Evolutionary conservation across 768 basidiomycete species (phyloP).

Genomic region (Pleurotus platypus): DNA sequence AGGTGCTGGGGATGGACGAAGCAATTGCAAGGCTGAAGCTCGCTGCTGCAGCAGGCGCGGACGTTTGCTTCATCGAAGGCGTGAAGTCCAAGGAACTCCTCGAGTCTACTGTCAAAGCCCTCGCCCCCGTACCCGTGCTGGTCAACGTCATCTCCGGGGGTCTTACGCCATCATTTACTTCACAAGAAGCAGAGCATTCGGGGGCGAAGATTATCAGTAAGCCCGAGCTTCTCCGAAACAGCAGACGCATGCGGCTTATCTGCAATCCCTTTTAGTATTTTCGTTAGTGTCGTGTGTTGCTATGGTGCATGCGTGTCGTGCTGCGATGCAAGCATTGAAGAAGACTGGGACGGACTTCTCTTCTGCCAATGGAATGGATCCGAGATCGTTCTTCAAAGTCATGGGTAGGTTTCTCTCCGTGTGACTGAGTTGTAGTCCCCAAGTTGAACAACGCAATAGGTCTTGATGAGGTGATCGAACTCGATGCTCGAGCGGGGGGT

Average conservation of each 20-base stretch:
- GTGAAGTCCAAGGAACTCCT: conserved; percentile 43
- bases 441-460: not conserved
- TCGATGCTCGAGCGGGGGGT: conserved; percentile 11
- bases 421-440: too few species aligned
- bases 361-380: conserved; percentile 40
- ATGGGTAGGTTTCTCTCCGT: conserved; percentile 31
- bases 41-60: conserved; percentile 38
- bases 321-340: conserved; percentile 44
- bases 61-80: conserved; percentile 54
- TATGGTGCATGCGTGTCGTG: conserved; percentile 45
- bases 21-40: conserved; percentile 42
- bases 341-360: conserved; percentile 44
- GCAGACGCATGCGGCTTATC: not conserved
- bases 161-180: conserved; percentile 47
- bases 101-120: conserved; percentile 29
- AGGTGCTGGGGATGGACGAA: conserved; percentile 48
- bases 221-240: conserved; percentile 1
- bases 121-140: conserved; percentile 44
- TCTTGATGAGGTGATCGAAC: conserved; percentile 7
- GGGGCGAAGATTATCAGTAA: conserved; percentile 42
- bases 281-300: conserved; percentile 44
- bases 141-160: conserved; percentile 50
- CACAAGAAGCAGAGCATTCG: conserved; percentile 37
- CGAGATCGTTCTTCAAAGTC: conserved; percentile 47
- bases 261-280: conserved; percentile 29